Evolutionary conservation across 148 eudicot genomes (phyloP), one percentile per base, ranked within the genome.

Genomic region (Persicaria tinctoria): DNA sequence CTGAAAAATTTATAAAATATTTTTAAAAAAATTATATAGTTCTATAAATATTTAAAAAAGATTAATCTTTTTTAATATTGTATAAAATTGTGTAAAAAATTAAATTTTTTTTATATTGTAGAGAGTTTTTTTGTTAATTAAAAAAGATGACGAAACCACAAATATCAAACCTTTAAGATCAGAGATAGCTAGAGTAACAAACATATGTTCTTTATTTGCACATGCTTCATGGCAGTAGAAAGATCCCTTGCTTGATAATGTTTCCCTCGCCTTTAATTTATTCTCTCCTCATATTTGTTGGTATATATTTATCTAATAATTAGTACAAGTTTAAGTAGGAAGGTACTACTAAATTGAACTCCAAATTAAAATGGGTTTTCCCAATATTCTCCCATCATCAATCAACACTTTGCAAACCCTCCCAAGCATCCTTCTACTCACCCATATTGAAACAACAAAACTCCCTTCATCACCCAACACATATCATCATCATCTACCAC

Each of bases 221-320:
- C 41, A 32, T 32, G 41, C 41, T 32, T 32, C 41, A 32, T 32
- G 41, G 41, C 41, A 66, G 57, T 2, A 54, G n/a, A 54, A 44
- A 66, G 32, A 66, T 66, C 48, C 70, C 70, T 66, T 66, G 70
- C 70, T 14, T 66, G n/a, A 12, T 44, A 38, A 38, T 12, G 70
- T 14, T 41, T 27, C 70, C 38, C 7, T 64, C 3, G 8, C 17
- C 70, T 64, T 64, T 20, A 20, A 20, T 20, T 20, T 64, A 27
- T 63, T 63, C 68, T 63, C 38, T 20, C 11, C 2, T 57, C 2
- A 7, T 27, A 27, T 11, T 32, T 63, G 41, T 32, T 27, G 66
- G 38, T 20, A 5, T 18, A 23, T 18, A 4, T 12, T 62, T 63
- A 10, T 4, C 55, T 51, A 32, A 32, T 51, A 9, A 51, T 10